These are phyloP conservation scores for Tieghemiomyces parasiticus DNA, from an alignment of 192 early-diverging fungal species.

Conservation along the genomic window DNA sequence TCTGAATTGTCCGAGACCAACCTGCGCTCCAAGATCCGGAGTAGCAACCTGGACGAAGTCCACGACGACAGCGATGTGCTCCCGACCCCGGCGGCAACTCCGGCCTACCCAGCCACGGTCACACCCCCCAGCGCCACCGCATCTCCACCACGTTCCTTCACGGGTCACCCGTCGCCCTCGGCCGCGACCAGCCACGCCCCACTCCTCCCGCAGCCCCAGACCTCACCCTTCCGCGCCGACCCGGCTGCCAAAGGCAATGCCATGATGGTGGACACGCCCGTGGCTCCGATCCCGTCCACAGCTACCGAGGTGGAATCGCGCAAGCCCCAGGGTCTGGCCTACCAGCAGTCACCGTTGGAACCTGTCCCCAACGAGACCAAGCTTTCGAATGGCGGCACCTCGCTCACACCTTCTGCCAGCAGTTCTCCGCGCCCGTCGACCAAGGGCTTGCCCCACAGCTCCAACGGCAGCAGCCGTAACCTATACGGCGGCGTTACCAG, in stretches of 20 bases:
- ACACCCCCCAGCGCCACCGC: not conserved
- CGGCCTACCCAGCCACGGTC: not conserved
- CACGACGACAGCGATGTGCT: not conserved
- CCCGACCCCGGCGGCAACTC: not conserved
- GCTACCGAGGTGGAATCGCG: not conserved
- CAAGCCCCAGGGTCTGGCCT: not conserved
- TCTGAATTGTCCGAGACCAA: not conserved
- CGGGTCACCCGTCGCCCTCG: not conserved
- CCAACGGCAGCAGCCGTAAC: conserved; percentile 1
- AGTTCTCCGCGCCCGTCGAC: not conserved
- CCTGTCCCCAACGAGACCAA: not conserved
- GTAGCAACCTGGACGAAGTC: not conserved
- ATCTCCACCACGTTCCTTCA: not conserved
- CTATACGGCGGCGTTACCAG: not conserved
- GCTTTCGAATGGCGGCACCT: not conserved
- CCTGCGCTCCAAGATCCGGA: conserved; percentile 6
- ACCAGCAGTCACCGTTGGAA: conserved; percentile 4
- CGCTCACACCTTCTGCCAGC: not conserved
- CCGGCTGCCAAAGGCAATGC: not conserved
- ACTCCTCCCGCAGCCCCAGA: not conserved
- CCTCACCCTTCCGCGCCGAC: not conserved
- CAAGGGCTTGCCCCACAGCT: not conserved
- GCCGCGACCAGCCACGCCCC: not conserved
- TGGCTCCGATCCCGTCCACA: not conserved
- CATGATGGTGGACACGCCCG: not conserved